Base-by-base conservation (phyloP, 2,329 filamentous ascomycete genomes). In the Exophiala aquamarina region DNA sequence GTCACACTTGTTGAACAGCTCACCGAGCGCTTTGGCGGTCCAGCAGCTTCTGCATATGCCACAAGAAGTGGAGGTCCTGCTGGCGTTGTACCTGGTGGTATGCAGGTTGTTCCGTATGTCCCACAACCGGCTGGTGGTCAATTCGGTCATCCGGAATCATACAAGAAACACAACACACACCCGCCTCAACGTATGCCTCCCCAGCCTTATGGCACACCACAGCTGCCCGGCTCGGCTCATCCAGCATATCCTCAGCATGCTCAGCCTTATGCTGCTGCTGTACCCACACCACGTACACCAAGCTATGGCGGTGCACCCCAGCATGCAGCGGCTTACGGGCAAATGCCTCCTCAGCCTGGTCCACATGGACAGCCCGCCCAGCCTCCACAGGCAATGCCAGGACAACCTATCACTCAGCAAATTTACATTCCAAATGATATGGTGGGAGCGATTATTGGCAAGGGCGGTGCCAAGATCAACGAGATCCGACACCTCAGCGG, bases 361-460 rank as follows among this genome's bases (percentile, higher is more conserved):
- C 66, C 66, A 21, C 82, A 84, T 60, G 84, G 82, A 52, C 86
- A 82, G 17, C 84, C 87, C 41, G 81, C 83, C 53, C 86, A 88
- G 33, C 53, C 54, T 31, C 82, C 84, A 55, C 82, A 81, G 14
- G 82, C 83, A 70, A 78, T 91, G 61, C 84, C 87, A 32, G 89
- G 88, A 41, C 85, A 89, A 56, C 89, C 91, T 41, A 77, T 97
- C 63, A 98, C 93, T 3, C 93, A 98, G 70, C 93, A 98, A 70
- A 98, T 98, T 59, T 98, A 87, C 73, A 98, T 98, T 61, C 93
- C 93, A 49, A 98, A 98, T 66, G 93, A 98, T 64, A 97, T 98
- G 93, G 93, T 98, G 44, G 93, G 93, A 55, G 93, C 93, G 46
- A 98, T 98, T 62, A 98, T 98, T 61, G 93, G 93, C 63, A 98